Base-by-base conservation (phyloP, 106 monocot genomes). In the Chionographis japonica region DNA sequence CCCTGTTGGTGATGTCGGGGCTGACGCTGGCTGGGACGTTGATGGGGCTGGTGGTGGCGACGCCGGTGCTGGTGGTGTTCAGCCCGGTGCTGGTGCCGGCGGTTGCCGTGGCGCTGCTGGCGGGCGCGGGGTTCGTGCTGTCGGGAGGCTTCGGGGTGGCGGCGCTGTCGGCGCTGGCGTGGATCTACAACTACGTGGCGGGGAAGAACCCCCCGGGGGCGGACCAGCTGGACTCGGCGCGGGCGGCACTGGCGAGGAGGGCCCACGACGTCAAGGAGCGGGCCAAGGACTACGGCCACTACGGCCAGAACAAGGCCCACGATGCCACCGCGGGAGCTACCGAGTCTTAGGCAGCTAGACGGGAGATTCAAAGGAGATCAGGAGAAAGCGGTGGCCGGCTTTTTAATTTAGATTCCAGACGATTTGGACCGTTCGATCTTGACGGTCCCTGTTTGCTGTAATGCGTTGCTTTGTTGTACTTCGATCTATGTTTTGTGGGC, bases 51-150 rank as follows among this genome's bases (percentile, higher is more conserved):
- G 39, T 38, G 2, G 4, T 64, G 9, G 73, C 73, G 5, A 64
- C 73, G 35, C 72, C 72, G 39, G 4, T 72, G 72, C 53, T 64
- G 20, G 53, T 72, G 4, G 12, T 72, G 20, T 63, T 64, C 62
- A 72, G 72, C 52, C 72, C 72, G 6, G 62, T 72, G 37, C 63
- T 72, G n/a, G 63, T 72, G 18, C 72, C 72, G 2, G 72, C 63
- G 13, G 62, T 37, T 18, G 36, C 52, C 6, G 39, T 51, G 7
- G 72, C 18, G 18, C 15, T 14, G 6, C 40, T 72, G 20, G 52
- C 43, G 4, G 39, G 13, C 15, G 8, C 14, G n/a, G 63, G 73
- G 13, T 56, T 64, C 10, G 39, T 64, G 11, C 8, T 16, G 17
- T 62, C 73, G 9, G 73, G 73, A 0, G 73, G 73, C 12, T 53